Conservation (phyloP, 1,139 yeast genomes). For the Sugiyamaella paludigena region DNA sequence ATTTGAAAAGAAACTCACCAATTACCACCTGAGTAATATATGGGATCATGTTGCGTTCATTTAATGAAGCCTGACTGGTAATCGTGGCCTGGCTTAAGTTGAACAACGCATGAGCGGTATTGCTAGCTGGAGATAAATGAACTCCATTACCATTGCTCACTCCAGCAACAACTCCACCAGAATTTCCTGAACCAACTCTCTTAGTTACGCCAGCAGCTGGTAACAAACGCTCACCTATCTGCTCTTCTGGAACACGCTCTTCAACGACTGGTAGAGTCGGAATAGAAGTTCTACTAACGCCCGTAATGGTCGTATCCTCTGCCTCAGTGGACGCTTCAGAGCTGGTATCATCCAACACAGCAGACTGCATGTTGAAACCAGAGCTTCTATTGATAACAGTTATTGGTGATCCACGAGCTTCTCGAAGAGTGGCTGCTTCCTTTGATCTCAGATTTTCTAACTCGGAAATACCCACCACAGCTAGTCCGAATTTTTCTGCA, state of each 20-base stretch:
- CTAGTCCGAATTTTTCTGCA: conserved; percentile 40
- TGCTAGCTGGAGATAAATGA: conserved; percentile 11
- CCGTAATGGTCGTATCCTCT: conserved; percentile 4
- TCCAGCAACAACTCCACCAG: neutral
- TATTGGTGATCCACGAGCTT: conserved; percentile 27
- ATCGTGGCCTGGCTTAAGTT: conserved; percentile 46
- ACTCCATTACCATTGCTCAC: neutral
- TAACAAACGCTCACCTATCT: neutral
- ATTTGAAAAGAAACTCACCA: conserved; percentile 88
- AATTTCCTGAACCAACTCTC: conserved; percentile 2
- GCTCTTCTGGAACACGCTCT: conserved; percentile 2
- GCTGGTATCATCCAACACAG: conserved; percentile 23
- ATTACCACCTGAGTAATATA: conserved; percentile 89
- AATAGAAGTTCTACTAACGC: conserved; percentile 17
- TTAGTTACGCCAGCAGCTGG: conserved; percentile 12
- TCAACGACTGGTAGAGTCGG: conserved; percentile 19
- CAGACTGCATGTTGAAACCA: conserved; percentile 23
- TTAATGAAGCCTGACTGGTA: conserved; percentile 67
- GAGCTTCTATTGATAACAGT: conserved; percentile 19
- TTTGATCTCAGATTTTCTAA: conserved; percentile 25
- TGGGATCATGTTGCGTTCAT: conserved; percentile 74
- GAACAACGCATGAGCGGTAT: conserved; percentile 15
- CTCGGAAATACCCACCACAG: conserved; percentile 38
- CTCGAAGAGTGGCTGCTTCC: conserved; percentile 23
- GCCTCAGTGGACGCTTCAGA: conserved; percentile 18